Base-by-base conservation (phyloP, 2,329 filamentous ascomycete genomes). In the Dactylellina sp. region DNA sequence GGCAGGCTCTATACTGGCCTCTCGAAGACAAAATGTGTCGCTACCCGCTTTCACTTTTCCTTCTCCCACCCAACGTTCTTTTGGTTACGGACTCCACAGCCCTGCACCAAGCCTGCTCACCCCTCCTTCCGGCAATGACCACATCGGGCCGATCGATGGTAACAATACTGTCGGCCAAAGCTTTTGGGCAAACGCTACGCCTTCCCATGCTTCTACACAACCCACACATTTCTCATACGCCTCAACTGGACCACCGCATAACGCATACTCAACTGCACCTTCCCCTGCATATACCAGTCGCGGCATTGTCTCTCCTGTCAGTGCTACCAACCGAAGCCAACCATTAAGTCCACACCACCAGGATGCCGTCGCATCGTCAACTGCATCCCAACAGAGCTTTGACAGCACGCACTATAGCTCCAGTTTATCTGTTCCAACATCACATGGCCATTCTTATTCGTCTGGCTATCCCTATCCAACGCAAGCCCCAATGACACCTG, bases 341-440 rank as follows among this genome's bases (percentile, higher is more conserved):
- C 70, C 70, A 7, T 39, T 74, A 28, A 74, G 70, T 18, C 70
- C 70, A n/a, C 61, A 74, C 22, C 61, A 74, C 28, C 70, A 74
- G 14, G 70, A 74, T 5, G 32, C 61, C 2, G 47, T 65, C 4
- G 39, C 37, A 32, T 74, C 70, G 18, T 65, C 61, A 12, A 32
- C 57, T 1, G 18, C 47, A 20, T 22, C 49, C 14, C 61, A 74
- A 28, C 28, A 44, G 1, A 60, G 56, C 7, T 74, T 74, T 28
- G 70, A 74, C 50, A 22, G 61, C 16, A 28, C 39, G 9, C 50
- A 61, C 11, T 74, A 74, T 39, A 66, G 32, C 42, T 62, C 70
- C 7, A 57, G 6, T 22, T 55, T 74, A 20, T 28, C 70, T 7
- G 61, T 74, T 20, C 61, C 70, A 14, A 62, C 62, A 14, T 42